Base-by-base conservation (phyloP, 768 basidiomycete genomes). In the Termitomyces titanicus region DNA sequence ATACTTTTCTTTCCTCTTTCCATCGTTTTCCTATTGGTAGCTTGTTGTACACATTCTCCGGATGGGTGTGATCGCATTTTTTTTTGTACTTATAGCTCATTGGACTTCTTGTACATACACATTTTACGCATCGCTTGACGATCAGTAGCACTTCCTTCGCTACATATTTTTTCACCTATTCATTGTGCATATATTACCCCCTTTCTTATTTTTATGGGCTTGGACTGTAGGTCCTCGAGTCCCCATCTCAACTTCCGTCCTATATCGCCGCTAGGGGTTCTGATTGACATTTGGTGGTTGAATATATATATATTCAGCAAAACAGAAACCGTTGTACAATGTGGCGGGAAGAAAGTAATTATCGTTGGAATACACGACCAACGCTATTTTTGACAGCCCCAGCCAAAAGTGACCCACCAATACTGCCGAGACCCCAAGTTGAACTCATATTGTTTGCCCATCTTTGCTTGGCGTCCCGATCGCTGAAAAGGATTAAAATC, bases 401-500 rank as follows among this genome's bases (percentile, higher is more conserved):
- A 3, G 86, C 83, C 22, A 98, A 72, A 47, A 99, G 72, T 63
- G 91, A 88, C 3, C 94, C 91, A 1, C 94, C 92, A 43, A 98
- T 69, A 0, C 94, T 88, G 27, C 92, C 88, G 25, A 89, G 71
- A 49, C 80, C 76, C 86, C 91, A 91, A 35, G 79, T 79, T 2
- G 81, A 81, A n/a, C 85, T 77, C 12, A 91, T 78, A 25, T 77
- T 80, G 55, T 82, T 86, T 3, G 94, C 93, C 96, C 93, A 98
- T 50, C 85, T 83, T 63, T 88, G 83, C 70, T 97, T 97, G 25
- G 96, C 92, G 64, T 98, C 96, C 47, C 94, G 85, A 67, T 96
- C 94, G 45, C 88, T 89, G 63, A 15, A 65, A 33, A 34, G 39
- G 39, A 38, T 18, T 70, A 25, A 66, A 57, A 39, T 39, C 17